Base-by-base conservation (phyloP, 495 filamentous ascomycete species). In the Aspergillus diversus region DNA sequence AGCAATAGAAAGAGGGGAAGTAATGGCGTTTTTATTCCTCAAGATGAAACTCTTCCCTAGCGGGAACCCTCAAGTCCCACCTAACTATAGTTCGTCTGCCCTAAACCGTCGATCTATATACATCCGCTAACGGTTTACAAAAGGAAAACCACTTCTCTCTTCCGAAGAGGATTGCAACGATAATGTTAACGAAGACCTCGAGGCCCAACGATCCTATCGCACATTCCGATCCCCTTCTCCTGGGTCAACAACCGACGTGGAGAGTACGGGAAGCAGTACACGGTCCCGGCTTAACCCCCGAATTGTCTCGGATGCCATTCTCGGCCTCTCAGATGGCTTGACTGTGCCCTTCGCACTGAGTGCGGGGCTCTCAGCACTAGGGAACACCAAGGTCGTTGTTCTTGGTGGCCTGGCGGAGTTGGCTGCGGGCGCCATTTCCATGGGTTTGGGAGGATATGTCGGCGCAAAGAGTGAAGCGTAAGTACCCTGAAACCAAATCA, bases 401-500 rank as follows among this genome's bases (percentile, higher is more conserved):
- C 71, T 83, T 31, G 84, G 82, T 48, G 84, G 84, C 11, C 63
- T 86, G 11, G 84, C 84, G 2, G 84, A 86, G 72, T 66, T 86
- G 31, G 76, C 81, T 33, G 84, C 83, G 0, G 84, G 84, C 43
- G 83, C 83, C 7, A 80, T 86, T 50, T 83, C 81, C 32, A 86
- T 86, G 83, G 83, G 83, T 1, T 62, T 85, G 17, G 84, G 84
- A 33, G 84, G 84, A 33, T 77, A 85, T 55, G 83, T 94, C 3
- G 88, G 88, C 2, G 88, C 90, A 0, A 86, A 86, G 69, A 87
- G 87, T 63, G 90, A 92, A 79, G 78, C 76, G 81, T 89, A 76
- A 72, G 83, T 78, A 3, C 11, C 7, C 47, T 7, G 16, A 21
- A 50, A 31, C 16, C 4, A 43, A 43, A 43, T 12, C 4, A 5